Evolutionary conservation across 2,329 filamentous ascomycete species (phyloP).

Genomic region (Ophiostoma tasmaniense): DNA sequence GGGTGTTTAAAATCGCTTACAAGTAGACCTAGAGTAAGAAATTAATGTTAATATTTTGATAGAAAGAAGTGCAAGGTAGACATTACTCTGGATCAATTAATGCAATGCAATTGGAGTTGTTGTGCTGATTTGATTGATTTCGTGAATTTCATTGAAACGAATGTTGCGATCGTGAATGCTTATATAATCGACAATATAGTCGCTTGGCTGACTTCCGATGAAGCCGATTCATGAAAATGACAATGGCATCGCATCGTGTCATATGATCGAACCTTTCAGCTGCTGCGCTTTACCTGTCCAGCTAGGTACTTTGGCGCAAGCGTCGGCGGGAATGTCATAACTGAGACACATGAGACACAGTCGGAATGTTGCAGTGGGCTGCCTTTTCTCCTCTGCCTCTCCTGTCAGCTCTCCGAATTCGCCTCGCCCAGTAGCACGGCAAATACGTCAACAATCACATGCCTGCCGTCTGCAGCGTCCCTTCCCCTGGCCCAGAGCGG

Average conservation of each 20-base stretch:
- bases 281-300: neutral
- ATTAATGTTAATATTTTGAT: neutral
- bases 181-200: neutral
- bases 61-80: neutral
- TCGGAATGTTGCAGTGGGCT: neutral
- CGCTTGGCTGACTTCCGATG: neutral
- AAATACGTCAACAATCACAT: neutral
- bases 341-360: neutral
- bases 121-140: neutral
- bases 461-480: neutral
- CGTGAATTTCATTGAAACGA: neutral
- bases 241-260: neutral
- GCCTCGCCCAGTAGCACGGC: neutral
- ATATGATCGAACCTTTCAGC: neutral
- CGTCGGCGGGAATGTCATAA: neutral
- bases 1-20: constrained; percentile 34
- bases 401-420: neutral
- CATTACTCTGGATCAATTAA: neutral
- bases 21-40: neutral
- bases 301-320: neutral
- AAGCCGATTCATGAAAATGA: neutral
- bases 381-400: neutral
- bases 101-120: neutral
- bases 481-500: neutral
- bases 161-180: neutral